These are phyloP conservation scores for Chrysoporthe deuterocubensis DNA, from an alignment of 2,329 filamentous ascomycete genomes.

Conservation along the genomic window DNA sequence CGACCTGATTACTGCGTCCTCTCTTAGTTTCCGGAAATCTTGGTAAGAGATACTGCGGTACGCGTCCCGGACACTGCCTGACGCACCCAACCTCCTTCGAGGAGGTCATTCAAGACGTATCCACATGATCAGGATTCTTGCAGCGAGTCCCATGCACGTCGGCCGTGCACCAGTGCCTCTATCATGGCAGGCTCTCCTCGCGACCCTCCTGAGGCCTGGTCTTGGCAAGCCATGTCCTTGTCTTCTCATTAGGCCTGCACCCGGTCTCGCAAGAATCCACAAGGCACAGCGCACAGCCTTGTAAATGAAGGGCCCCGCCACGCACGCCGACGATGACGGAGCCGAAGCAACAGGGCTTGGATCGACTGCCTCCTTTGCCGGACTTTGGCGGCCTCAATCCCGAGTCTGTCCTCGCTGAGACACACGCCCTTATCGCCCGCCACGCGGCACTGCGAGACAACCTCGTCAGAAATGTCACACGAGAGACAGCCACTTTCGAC, in stretches of 20 bases:
- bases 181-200: neutral
- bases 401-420: neutral
- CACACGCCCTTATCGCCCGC: neutral
- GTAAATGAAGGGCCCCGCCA: neutral
- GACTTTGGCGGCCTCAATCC: neutral
- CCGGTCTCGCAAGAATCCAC: too few relatives aligned
- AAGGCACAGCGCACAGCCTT: too few relatives aligned
- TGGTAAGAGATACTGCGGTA: neutral
- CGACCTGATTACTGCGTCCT: neutral
- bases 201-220: neutral
- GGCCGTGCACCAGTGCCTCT: neutral
- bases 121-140: neutral
- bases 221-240: neutral
- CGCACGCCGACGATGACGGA: neutral
- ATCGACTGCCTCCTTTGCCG: neutral
- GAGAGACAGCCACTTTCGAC: neutral
- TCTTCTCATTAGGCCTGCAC: neutral
- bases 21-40: neutral
- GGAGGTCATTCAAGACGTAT: neutral
- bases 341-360: neutral
- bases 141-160: neutral
- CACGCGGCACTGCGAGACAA: neutral
- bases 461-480: neutral
- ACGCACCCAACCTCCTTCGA: neutral
- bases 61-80: neutral